Percentiles rank a stretch among this genome's conserved stretches.
These are phyloP conservation scores for Curvularia hawaiiensis DNA, from an alignment of 2,329 filamentous ascomycete species.

Conservation along the genomic window DNA sequence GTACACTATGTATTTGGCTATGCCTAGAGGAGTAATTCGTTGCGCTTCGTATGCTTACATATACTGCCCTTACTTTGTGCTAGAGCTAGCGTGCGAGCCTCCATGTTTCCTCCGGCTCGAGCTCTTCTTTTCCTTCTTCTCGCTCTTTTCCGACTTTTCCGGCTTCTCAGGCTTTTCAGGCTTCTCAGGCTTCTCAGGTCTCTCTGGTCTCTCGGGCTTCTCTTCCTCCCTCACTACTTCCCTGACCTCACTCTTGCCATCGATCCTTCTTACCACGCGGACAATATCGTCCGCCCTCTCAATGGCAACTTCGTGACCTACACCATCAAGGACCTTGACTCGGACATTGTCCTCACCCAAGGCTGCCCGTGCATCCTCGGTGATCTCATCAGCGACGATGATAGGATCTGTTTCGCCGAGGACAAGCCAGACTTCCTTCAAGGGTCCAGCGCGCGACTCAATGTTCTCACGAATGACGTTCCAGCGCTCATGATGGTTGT, in stretches of 20 bases:
- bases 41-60: not conserved
- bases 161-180: not conserved
- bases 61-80: constrained; percentile 7
- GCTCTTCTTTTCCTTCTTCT: constrained; percentile 16
- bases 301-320: constrained; percentile 74
- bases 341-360: constrained; percentile 64
- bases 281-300: constrained; percentile 65
- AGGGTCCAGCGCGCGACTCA: constrained; percentile 43
- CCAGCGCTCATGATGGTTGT: constrained; percentile 69
- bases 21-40: not conserved
- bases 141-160: not conserved
- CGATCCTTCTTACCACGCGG: constrained; percentile 11
- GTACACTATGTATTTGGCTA: not conserved
- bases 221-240: constrained; percentile 8
- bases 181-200: not conserved
- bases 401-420: constrained; percentile 70
- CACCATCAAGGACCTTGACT: constrained; percentile 60
- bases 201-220: constrained; percentile 1
- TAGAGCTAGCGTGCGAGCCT: constrained; percentile 13
- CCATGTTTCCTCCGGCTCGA: constrained; percentile 18
- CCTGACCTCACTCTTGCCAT: constrained; percentile 7
- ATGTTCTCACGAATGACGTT: constrained; percentile 54
- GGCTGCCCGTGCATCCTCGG: constrained; percentile 63
- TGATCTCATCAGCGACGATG: constrained; percentile 67
- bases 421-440: constrained; percentile 65